Evolutionary conservation across 2,329 filamentous ascomycete genomes (phyloP).

Genomic region (Ceratocystis ficicola): DNA sequence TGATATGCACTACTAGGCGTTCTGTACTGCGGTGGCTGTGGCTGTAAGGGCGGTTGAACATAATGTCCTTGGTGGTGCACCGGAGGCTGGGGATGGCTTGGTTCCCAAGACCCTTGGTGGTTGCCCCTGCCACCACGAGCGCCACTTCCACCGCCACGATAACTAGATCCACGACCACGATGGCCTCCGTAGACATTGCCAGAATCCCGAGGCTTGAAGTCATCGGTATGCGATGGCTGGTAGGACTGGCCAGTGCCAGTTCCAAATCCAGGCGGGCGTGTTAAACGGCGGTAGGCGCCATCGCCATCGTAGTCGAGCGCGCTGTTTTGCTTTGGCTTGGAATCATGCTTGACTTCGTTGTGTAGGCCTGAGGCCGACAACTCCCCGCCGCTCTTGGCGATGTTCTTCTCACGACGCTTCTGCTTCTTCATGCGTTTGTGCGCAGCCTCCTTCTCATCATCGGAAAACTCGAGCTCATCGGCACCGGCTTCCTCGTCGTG

Average conservation of each 20-base stretch:
- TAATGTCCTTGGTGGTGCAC: neutral
- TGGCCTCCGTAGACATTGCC: slow-evolving; percentile 27
- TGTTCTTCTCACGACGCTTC: slow-evolving; percentile 42
- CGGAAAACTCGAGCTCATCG: slow-evolving; percentile 88
- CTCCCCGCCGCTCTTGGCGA: slow-evolving; percentile 26
- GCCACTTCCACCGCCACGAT: neutral
- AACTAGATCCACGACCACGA: slow-evolving; percentile 18
- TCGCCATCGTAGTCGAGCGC: slow-evolving; percentile 59
- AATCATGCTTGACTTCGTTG: slow-evolving; percentile 30
- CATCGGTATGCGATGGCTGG: slow-evolving; percentile 24
- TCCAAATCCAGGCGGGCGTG: slow-evolving; percentile 53
- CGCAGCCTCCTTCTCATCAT: slow-evolving; percentile 86
- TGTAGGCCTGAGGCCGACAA: slow-evolving; percentile 27
- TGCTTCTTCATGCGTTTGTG: slow-evolving; percentile 59
- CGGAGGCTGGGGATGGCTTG: slow-evolving; percentile 2
- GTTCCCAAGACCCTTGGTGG: slow-evolving; percentile 15
- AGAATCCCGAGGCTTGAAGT: neutral
- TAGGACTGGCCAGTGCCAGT: slow-evolving; percentile 34
- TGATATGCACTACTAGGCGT: slow-evolving; percentile 1
- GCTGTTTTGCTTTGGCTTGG: slow-evolving; percentile 31
- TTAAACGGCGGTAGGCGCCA: slow-evolving; percentile 58
- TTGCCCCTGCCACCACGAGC: slow-evolving; percentile 28
- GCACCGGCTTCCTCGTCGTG: slow-evolving; percentile 82
- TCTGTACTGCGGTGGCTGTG: neutral
- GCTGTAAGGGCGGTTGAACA: neutral